These are phyloP conservation scores for Coemansia guatemalensis DNA, from an alignment of 192 early-diverging fungal genomes.

Conservation along the genomic window DNA sequence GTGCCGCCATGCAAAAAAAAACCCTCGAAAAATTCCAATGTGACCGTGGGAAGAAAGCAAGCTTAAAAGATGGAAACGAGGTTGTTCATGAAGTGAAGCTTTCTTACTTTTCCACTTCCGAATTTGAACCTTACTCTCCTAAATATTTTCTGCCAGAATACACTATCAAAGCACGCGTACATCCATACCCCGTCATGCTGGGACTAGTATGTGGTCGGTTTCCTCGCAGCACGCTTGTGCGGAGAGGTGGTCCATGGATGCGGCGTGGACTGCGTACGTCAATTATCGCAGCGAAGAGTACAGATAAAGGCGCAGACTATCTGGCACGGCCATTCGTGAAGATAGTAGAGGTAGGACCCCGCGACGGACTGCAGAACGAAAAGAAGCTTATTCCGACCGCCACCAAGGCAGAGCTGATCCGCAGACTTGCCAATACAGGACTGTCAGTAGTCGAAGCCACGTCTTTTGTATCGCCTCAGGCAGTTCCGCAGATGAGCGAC, in stretches of 20 bases:
- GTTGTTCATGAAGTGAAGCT: neutral
- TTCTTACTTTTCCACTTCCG: neutral
- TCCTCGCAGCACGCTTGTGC: too few species aligned
- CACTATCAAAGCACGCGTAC: too few species aligned
- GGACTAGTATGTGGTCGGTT: too few species aligned
- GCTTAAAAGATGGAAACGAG: neutral
- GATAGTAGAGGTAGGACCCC: constrained; percentile 94
- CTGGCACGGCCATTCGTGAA: constrained; percentile 59
- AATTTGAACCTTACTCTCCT: neutral
- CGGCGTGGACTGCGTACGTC: constrained; percentile 25
- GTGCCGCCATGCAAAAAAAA: too few species aligned
- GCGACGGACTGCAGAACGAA: constrained; percentile 98
- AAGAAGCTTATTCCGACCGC: constrained; percentile 75
- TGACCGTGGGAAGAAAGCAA: constrained; percentile 6
- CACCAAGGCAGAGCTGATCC: constrained; percentile 86
- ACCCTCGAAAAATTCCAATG: neutral
- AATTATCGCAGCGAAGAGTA: constrained; percentile 8
- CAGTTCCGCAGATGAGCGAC: constrained; percentile 97
- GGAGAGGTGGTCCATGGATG: neutral
- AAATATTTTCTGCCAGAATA: too few species aligned
- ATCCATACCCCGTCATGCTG: too few species aligned
- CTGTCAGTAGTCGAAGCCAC: constrained; percentile 86
- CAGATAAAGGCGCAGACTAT: neutral
- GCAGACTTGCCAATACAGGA: constrained; percentile 75
- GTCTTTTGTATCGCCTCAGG: constrained; percentile 94